Conservation (phyloP, 179 eudicot genomes). For the Patellifolia procumbens region DNA sequence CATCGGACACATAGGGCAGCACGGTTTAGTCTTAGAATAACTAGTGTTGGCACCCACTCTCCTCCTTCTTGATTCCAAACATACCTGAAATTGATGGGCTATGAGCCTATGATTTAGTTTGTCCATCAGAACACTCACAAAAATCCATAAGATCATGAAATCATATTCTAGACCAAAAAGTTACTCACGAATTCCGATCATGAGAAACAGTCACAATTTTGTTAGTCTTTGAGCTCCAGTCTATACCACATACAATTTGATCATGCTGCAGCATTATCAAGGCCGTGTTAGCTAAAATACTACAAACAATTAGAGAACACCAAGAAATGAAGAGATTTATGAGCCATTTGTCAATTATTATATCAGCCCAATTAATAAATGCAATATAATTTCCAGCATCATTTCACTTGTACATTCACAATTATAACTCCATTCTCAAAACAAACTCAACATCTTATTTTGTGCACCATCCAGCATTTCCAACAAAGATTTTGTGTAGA, state of each 20-base stretch:
- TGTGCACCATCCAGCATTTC: neutral
- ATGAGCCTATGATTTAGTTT: neutral
- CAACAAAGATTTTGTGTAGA: neutral
- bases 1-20: constrained; percentile 99
- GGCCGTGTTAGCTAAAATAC: constrained; percentile 19
- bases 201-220: constrained; percentile 93
- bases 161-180: neutral
- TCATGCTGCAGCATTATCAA: constrained; percentile 68
- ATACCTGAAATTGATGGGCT: constrained; percentile 50
- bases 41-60: constrained; percentile 97
- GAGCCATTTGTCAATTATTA: neutral
- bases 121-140: neutral
- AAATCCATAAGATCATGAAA: neutral
- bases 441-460: neutral
- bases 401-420: neutral
- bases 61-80: constrained; percentile 89
- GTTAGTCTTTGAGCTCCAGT: constrained; percentile 83
- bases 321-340: neutral
- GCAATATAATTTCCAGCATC: neutral
- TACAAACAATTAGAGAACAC: neutral
- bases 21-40: constrained; percentile 91
- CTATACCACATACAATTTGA: constrained; percentile 88
- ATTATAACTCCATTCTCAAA: neutral
- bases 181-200: constrained; percentile 96
- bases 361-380: neutral